Percentiles rank a stretch among this genome's conserved stretches.
Evolutionary conservation across 768 basidiomycete genomes (phyloP).

Genomic region (Boletus edulis): DNA sequence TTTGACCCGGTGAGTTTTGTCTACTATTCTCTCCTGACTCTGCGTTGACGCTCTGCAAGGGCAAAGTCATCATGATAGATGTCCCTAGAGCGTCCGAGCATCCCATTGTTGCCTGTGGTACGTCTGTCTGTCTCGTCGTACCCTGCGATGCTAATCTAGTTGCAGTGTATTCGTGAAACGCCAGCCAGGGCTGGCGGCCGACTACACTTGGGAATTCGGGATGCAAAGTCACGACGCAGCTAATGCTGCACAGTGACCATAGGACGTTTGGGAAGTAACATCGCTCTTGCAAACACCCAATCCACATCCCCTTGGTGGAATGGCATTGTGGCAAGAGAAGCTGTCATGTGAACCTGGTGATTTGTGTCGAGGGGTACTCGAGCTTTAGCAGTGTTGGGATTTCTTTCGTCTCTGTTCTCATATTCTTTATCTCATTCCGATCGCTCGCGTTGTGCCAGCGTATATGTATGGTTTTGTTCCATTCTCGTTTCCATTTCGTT

Average conservation of each 20-base stretch:
- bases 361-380: no score
- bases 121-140: not conserved
- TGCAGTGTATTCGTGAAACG: slow-evolving; percentile 5
- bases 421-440: no score
- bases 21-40: not conserved
- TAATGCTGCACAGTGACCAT: no score
- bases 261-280: not conserved
- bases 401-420: no score
- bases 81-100: not conserved
- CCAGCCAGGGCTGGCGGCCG: slow-evolving; percentile 13
- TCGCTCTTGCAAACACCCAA: not conserved
- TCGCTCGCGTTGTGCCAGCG: no score
- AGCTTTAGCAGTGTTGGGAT: no score
- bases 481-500: no score
- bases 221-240: not conserved
- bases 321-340: no score
- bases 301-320: no score
- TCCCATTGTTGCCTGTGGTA: not conserved
- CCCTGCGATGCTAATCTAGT: not conserved
- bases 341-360: no score
- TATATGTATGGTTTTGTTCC: no score
- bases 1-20: no score
- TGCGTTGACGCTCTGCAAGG: not conserved
- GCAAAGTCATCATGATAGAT: not conserved
- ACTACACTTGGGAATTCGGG: not conserved